Conservation (phyloP, 176 grass and related monocot genomes). For the Avena insularis region DNA sequence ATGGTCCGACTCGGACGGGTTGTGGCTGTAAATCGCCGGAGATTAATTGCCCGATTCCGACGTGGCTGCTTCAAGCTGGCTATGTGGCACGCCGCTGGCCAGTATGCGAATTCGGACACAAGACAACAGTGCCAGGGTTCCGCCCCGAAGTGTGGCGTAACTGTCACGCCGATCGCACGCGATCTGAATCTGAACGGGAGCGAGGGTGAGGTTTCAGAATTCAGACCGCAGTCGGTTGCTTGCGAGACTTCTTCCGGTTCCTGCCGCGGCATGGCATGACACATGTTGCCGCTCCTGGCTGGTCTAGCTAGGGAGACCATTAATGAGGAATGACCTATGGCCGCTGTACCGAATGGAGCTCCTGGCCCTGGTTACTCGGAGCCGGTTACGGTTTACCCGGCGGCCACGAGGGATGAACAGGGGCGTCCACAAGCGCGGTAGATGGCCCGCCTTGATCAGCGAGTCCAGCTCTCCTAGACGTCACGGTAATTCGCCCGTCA, state of each 20-base stretch:
- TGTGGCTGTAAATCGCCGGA: constrained; percentile 30
- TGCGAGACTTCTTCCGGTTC: neutral
- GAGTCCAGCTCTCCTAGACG: neutral
- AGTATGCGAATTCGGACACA: constrained; percentile 25
- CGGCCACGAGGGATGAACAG: constrained; percentile 45
- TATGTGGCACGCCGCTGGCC: constrained; percentile 63
- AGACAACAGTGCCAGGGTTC: neutral
- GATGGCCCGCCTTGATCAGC: neutral
- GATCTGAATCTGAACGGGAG: neutral
- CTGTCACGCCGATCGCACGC: constrained; percentile 40
- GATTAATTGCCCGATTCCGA: constrained; percentile 50
- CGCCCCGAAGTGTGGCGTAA: constrained; percentile 13
- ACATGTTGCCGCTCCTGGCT: constrained; percentile 24
- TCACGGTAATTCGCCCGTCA: neutral
- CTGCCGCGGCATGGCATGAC: constrained; percentile 4
- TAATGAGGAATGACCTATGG: constrained; percentile 8
- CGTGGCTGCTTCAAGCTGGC: constrained; percentile 47
- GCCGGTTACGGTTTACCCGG: constrained; percentile 37
- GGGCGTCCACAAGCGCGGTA: neutral
- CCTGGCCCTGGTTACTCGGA: constrained; percentile 16
- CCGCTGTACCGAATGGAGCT: constrained; percentile 18
- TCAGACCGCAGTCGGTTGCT: constrained; percentile 5
- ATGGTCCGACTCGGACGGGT: constrained; percentile 23
- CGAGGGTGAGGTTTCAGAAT: constrained; percentile 6
- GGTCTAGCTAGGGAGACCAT: neutral